Percentiles rank a stretch among this genome's conserved stretches.
phyloP scores from a whole-genome alignment of 2,329 filamentous ascomycete genomes.

The Pseudogymnoascus sp. region DNA sequence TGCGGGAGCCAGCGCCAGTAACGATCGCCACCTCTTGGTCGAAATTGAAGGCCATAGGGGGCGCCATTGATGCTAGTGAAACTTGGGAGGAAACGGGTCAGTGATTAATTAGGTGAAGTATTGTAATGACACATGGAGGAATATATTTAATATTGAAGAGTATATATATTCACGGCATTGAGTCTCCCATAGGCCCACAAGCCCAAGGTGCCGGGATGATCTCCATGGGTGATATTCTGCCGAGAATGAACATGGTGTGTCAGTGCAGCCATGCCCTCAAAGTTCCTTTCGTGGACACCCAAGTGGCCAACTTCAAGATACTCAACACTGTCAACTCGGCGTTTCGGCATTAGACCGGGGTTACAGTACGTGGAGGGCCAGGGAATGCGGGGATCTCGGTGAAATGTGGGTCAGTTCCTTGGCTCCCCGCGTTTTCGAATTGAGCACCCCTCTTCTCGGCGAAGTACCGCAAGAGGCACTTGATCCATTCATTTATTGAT shows the following conservation, averaged over 20 bases:
- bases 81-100: neutral
- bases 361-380: neutral
- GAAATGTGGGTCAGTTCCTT: neutral
- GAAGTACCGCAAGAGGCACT: neutral
- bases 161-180: neutral
- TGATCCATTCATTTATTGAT: neutral
- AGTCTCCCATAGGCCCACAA: neutral
- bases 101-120: neutral
- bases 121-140: neutral
- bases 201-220: neutral
- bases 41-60: neutral
- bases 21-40: constrained; percentile 41
- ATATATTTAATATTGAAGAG: neutral
- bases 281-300: too few species aligned
- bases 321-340: neutral
- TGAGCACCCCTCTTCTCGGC: neutral
- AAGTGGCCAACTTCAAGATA: neutral
- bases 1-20: constrained; percentile 47
- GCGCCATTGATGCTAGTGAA: neutral
- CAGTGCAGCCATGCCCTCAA: too few species aligned
- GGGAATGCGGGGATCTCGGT: neutral
- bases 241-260: neutral
- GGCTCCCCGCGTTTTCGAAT: neutral
- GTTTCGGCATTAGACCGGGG: neutral
- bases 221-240: neutral